Percentiles rank a stretch among this genome's conserved stretches.
phyloP scores from a whole-genome alignment of 202 grass and related monocot genomes.

The Eragrostis tef region DNA sequence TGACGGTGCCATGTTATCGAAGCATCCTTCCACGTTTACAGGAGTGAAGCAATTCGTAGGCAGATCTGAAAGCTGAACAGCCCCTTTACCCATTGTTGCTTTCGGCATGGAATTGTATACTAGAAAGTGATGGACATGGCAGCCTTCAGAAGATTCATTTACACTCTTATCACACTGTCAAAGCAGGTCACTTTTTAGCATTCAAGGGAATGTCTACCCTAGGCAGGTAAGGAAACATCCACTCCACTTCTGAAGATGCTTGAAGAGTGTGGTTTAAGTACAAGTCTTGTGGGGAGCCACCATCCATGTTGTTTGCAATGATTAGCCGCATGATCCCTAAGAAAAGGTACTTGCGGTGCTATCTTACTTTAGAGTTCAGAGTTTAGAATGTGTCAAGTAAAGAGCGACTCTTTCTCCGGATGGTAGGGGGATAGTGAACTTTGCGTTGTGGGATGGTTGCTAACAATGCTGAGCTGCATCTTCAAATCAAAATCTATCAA shows the following conservation, averaged over 20 bases:
- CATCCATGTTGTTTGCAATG: constrained; percentile 49
- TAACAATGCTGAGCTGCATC: background rate
- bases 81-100: constrained; percentile 23
- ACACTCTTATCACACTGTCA: constrained; percentile 19
- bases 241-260: constrained; percentile 34
- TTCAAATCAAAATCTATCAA: background rate
- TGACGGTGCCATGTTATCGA: background rate
- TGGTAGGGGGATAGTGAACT: background rate
- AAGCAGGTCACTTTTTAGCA: constrained; percentile 44
- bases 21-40: constrained; percentile 20
- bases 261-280: constrained; percentile 41
- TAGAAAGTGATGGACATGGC: constrained; percentile 32
- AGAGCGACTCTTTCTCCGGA: background rate
- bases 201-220: constrained; percentile 25
- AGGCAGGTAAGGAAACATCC: constrained; percentile 17
- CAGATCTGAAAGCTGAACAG: constrained; percentile 39
- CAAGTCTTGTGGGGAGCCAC: constrained; percentile 38
- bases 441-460: background rate
- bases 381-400: background rate
- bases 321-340: constrained; percentile 30
- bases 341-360: background rate
- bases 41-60: background rate
- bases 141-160: constrained; percentile 46
- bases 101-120: constrained; percentile 30
- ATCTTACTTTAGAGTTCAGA: background rate